phyloP scores from a whole-genome alignment of 805 yeast species.

The Candida boidinii region DNA sequence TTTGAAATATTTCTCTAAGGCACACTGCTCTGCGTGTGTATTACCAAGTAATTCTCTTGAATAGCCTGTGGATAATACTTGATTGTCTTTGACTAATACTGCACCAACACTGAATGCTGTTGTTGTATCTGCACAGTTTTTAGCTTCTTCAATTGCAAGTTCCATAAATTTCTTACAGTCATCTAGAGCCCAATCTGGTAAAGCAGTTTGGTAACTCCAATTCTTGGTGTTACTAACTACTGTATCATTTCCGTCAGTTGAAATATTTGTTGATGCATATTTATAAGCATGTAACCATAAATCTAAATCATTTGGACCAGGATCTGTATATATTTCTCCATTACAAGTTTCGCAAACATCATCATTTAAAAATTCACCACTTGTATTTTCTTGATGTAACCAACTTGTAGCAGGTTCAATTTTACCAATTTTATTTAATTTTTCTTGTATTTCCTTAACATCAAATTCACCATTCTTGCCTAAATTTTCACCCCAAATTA shows the following conservation, averaged over 20 bases:
- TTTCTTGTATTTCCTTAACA: conserved; percentile 31
- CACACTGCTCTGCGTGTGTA: conserved; percentile 97
- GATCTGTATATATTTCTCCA: conserved; percentile 71
- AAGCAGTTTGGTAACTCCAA: conserved; percentile 74
- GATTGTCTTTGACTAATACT: conserved; percentile 57
- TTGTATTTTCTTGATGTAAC: conserved; percentile 34
- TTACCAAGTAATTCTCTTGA: conserved; percentile 90
- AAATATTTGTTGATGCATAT: conserved; percentile 47
- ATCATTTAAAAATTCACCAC: conserved; percentile 62
- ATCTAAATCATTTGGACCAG: conserved; percentile 80
- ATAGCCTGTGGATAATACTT: conserved; percentile 71
- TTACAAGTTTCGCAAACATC: conserved; percentile 59
- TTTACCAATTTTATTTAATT: conserved; percentile 64
- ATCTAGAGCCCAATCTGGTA: conserved; percentile 77
- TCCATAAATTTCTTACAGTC: conserved; percentile 58
- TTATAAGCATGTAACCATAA: conserved; percentile 88
- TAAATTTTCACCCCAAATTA: conserved; percentile 70
- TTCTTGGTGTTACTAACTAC: no score
- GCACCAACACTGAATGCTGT: conserved; percentile 97
- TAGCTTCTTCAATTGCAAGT: conserved; percentile 69
- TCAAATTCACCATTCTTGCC: conserved; percentile 55
- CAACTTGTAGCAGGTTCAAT: conserved; percentile 58
- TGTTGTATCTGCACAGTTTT: conserved; percentile 68
- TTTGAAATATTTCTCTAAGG: conserved; percentile 62
- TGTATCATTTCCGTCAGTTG: no score